Conservation (phyloP, 768 basidiomycete genomes). For the Tulasnella sp. region DNA sequence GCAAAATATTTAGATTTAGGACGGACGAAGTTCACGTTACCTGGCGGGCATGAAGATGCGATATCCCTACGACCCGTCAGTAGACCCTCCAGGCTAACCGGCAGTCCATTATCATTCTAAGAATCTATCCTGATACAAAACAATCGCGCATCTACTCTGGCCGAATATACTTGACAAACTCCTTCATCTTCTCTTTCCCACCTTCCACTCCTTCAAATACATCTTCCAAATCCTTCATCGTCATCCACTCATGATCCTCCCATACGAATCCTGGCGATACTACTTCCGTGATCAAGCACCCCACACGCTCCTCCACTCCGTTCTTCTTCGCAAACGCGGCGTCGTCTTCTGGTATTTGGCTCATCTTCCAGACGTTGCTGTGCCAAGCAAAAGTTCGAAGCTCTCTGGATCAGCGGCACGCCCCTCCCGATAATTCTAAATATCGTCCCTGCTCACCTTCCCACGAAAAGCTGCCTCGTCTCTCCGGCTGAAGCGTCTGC, state of each 20-base stretch:
- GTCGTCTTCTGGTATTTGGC: conserved; percentile 37
- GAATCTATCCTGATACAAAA: background rate
- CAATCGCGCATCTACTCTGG: background rate
- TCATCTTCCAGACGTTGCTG: conserved; percentile 39
- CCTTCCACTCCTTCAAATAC: conserved; percentile 38
- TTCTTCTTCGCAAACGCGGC: conserved; percentile 23
- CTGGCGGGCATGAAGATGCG: conserved; percentile 59
- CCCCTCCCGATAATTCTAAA: background rate
- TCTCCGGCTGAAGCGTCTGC: conserved; percentile 44
- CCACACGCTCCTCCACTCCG: conserved; percentile 35
- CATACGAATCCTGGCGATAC: conserved; percentile 56
- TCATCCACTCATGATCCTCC: conserved; percentile 50
- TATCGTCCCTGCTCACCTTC: conserved; percentile 11
- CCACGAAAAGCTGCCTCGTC: conserved; percentile 44
- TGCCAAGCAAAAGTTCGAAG: background rate
- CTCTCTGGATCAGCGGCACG: background rate
- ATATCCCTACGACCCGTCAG: background rate
- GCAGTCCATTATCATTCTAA: background rate
- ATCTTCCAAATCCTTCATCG: conserved; percentile 36
- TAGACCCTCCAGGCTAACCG: background rate
- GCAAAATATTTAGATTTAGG: conserved; percentile 59
- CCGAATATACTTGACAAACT: conserved; percentile 13
- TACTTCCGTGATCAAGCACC: conserved; percentile 57
- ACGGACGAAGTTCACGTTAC: conserved; percentile 91
- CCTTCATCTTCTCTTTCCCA: conserved; percentile 31